A percentile compares a stretch with the other conserved stretches of the same genome.
phyloP scores from a whole-genome alignment of 2,329 filamentous ascomycete genomes.

The Venturia nashicola region DNA sequence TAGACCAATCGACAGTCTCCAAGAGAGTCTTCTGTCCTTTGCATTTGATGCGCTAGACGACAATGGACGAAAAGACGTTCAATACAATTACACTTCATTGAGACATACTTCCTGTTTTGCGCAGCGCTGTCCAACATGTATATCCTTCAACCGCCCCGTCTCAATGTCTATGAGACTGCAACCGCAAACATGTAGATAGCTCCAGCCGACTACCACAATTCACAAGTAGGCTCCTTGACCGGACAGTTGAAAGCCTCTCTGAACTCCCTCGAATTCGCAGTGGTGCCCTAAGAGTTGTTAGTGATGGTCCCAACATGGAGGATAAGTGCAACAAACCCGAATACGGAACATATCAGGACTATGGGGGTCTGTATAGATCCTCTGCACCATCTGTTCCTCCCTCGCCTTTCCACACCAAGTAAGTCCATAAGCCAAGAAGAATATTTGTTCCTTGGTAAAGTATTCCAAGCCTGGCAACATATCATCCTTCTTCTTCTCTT shows the following conservation, averaged over 20 bases:
- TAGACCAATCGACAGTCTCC: slow-evolving; percentile 32
- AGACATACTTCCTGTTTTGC: background rate
- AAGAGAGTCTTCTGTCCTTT: slow-evolving; percentile 22
- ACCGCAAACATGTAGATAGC: background rate
- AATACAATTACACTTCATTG: slow-evolving; percentile 13
- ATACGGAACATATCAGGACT: slow-evolving; percentile 48
- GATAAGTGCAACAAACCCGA: slow-evolving; percentile 31
- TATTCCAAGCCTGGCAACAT: slow-evolving; percentile 36
- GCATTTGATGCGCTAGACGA: slow-evolving; percentile 26
- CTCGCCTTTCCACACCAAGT: slow-evolving; percentile 56
- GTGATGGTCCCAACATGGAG: slow-evolving; percentile 41
- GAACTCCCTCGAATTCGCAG: slow-evolving; percentile 57
- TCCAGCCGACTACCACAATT: slow-evolving; percentile 46
- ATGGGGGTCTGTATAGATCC: slow-evolving; percentile 53
- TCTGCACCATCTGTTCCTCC: slow-evolving; percentile 43
- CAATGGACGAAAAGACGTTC: slow-evolving; percentile 31
- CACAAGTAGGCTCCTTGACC: slow-evolving; percentile 52
- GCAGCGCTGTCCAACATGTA: too few relatives aligned
- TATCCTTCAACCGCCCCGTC: background rate
- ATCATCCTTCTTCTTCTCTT: slow-evolving; percentile 32
- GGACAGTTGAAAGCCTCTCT: slow-evolving; percentile 55
- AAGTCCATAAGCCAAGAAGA: slow-evolving; percentile 54
- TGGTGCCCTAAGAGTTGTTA: slow-evolving; percentile 35
- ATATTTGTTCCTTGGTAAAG: slow-evolving; percentile 57
- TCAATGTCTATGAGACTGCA: background rate